phyloP scores from a whole-genome alignment of 345 rosid species.

The Trapa incisa region DNA sequence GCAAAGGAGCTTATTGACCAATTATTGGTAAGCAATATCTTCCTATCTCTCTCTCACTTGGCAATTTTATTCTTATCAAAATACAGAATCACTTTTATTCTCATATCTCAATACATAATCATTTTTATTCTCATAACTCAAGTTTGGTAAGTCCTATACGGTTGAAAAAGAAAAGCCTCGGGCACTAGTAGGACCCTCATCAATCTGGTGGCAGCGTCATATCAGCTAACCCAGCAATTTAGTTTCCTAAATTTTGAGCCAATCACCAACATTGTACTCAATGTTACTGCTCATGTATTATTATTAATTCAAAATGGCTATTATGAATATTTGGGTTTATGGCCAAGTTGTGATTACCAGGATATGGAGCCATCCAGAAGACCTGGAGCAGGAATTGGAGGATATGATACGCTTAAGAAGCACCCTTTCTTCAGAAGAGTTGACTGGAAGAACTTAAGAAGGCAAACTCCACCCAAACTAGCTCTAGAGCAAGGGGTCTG shows the following conservation, averaged over 20 bases:
- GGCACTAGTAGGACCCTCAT: too few species aligned
- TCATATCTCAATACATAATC: too few species aligned
- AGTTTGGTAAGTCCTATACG: too few species aligned
- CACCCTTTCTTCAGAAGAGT: conserved; percentile 85
- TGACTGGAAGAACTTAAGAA: conserved; percentile 71
- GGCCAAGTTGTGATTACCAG: conserved; percentile 18
- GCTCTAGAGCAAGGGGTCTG: conserved; percentile 55
- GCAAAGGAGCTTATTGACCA: conserved; percentile 85
- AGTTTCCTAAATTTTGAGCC: not conserved
- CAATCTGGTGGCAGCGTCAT: too few species aligned
- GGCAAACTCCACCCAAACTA: conserved; percentile 68
- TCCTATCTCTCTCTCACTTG: too few species aligned
- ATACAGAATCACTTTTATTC: too few species aligned
- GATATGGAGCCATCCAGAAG: conserved; percentile 83
- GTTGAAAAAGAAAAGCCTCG: too few species aligned
- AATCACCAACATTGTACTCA: too few species aligned
- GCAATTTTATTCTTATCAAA: too few species aligned
- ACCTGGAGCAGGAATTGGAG: conserved; percentile 86
- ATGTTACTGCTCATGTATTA: not conserved
- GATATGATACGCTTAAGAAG: conserved; percentile 67
- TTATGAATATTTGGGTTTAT: not conserved
- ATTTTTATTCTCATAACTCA: too few species aligned
- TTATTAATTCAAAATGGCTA: not conserved
- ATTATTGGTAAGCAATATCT: conserved; percentile 51
- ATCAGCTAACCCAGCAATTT: conserved; percentile 1